Base-by-base conservation (phyloP, 1,284 basidiomycete species). In the Moesziomyces globuligerus region DNA sequence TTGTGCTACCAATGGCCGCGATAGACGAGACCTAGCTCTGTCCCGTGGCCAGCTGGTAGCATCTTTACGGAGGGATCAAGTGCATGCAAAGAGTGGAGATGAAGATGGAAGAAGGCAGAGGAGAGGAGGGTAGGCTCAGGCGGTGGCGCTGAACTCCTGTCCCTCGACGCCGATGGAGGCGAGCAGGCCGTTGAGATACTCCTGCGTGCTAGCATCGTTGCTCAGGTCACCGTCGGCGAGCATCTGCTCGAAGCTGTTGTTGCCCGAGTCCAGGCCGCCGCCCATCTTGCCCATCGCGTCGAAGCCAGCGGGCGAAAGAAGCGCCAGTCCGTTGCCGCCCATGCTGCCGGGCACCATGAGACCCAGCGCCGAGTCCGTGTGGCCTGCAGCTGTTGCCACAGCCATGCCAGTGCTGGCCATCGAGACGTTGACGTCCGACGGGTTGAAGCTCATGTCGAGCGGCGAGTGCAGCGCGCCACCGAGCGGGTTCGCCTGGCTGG, bases 81-180 rank as follows among this genome's bases (percentile, higher is more conserved):
- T 17, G 21, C 13, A 29, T n/a, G 18, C 26, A 34, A 37, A 18
- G 45, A 21, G 37, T 34, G 37, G n/a, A 24, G 4, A 37, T 15
- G 37, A 3, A 32, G 18, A 42, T 15, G 18, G 5, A 44, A 7
- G 39, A n/a, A 20, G 21, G 38, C 11, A 38, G 32, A 15, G 24
- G n/a, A 20, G 37, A 18, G 9, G 18, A n/a, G 13, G 20, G 4
- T 18, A 8, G 38, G 28, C 9, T 36, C 18, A 53, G 28, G 51
- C 51, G 32, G 38, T 26, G 10, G 55, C 25, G 40, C 43, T 43
- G 24, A 56, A 60, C 25, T 50, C 45, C 41, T 69, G 66, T 3
- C 66, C 48, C 40, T 70, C 56, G 39, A 71, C 68, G 42, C 70
- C 70, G 41, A 72, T 72, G 24, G 70, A 72, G n/a, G 70, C 58